A percentile compares a stretch with the other conserved stretches of the same genome.
These are phyloP conservation scores for Arthrocladium fulminans DNA, from an alignment of 2,329 filamentous ascomycete genomes.

Conservation along the genomic window DNA sequence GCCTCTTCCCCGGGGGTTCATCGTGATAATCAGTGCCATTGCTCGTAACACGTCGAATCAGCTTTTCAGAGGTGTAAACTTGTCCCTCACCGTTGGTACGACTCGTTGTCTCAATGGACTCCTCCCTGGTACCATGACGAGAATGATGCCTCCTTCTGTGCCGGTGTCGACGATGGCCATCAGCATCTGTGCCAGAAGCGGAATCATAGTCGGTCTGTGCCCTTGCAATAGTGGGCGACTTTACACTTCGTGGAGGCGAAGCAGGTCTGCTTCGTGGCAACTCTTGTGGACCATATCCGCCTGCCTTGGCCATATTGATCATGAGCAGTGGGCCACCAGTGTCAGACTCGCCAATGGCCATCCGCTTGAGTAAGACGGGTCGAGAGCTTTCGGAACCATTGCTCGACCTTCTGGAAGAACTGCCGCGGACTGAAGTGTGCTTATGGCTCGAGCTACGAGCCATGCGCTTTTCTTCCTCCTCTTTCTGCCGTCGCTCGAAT, in stretches of 20 bases:
- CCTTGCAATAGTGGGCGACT: constrained; percentile 1
- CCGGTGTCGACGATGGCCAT: constrained; percentile 5
- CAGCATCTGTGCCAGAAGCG: constrained; percentile 5
- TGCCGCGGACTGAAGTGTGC: neutral
- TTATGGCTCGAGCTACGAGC: neutral
- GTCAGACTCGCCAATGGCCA: constrained; percentile 34
- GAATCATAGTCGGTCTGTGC: constrained; percentile 3
- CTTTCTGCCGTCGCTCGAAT: constrained; percentile 5
- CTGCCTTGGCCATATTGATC: constrained; percentile 25
- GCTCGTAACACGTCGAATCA: constrained; percentile 4
- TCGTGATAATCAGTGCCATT: neutral
- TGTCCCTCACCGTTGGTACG: neutral
- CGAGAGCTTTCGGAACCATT: constrained; percentile 2
- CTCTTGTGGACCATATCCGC: constrained; percentile 7
- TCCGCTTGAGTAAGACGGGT: constrained; percentile 17
- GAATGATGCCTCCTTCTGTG: constrained; percentile 7
- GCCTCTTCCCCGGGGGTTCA: neutral
- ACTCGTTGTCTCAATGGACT: constrained; percentile 3
- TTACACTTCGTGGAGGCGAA: neutral
- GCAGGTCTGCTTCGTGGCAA: neutral
- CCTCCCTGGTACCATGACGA: constrained; percentile 4
- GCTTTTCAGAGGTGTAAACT: neutral
- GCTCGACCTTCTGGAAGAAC: constrained; percentile 2
- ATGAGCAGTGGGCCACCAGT: constrained; percentile 32
- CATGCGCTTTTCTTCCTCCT: neutral